Evolutionary conservation across 1,284 basidiomycete genomes (phyloP).

Genomic region (Ustilago vetiveriae): DNA sequence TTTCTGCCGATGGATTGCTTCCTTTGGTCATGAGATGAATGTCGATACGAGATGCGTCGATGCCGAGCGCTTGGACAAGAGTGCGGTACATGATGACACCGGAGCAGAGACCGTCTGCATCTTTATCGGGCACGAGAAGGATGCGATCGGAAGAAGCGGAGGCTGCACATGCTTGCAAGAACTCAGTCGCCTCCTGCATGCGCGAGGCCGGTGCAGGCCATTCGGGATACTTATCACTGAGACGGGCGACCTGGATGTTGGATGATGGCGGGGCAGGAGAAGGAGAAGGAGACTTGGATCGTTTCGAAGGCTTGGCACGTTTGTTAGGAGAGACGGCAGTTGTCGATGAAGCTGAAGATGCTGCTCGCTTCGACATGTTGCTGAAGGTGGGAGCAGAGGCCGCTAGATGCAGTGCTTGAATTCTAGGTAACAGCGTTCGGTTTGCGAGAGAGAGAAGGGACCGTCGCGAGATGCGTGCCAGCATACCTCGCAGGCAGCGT

Average conservation of each 20-base stretch:
- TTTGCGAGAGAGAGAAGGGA: neutral
- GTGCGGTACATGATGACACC: constrained; percentile 55
- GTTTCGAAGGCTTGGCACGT: constrained; percentile 2
- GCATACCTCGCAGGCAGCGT: neutral
- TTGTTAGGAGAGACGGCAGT: neutral
- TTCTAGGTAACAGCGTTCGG: neutral
- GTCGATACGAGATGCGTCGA: constrained; percentile 27
- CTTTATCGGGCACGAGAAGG: constrained; percentile 53
- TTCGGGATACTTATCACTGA: constrained; percentile 22
- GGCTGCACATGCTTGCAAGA: constrained; percentile 20
- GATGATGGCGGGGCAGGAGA: neutral
- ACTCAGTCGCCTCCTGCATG: constrained; percentile 31
- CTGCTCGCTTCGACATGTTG: constrained; percentile 20
- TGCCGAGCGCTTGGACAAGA: constrained; percentile 27
- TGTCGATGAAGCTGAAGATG: neutral
- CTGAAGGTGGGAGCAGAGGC: neutral
- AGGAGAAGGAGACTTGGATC: neutral
- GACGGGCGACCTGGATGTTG: constrained; percentile 24
- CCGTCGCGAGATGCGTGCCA: neutral
- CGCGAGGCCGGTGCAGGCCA: constrained; percentile 29
- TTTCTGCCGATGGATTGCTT: constrained; percentile 23
- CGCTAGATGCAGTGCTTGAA: neutral
- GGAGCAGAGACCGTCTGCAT: constrained; percentile 53
- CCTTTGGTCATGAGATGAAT: constrained; percentile 55
- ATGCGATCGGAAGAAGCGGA: constrained; percentile 17